These are phyloP conservation scores for Gautieria morchelliformis DNA, from an alignment of 768 basidiomycete genomes.

Conservation along the genomic window DNA sequence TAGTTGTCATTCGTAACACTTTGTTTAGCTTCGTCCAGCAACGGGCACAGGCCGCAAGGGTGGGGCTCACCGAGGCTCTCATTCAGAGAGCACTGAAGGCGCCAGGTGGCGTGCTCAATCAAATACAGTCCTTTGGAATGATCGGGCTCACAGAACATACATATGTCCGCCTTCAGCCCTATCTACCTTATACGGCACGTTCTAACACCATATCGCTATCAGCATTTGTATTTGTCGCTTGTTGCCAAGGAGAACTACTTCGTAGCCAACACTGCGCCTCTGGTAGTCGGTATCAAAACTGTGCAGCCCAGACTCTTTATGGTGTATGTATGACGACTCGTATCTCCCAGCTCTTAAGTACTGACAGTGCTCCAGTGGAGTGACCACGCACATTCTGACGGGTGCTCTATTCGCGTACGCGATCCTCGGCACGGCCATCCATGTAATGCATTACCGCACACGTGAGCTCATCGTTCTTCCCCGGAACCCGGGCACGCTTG, in stretches of 20 bases:
- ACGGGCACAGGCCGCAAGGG: constrained; percentile 33
- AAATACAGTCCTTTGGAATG: constrained; percentile 30
- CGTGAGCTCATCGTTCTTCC: constrained; percentile 35
- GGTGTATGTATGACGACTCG: constrained; percentile 25
- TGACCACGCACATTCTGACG: constrained; percentile 35
- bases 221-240: constrained; percentile 40
- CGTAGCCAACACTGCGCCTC: constrained; percentile 23
- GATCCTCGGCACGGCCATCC: constrained; percentile 32
- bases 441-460: constrained; percentile 36
- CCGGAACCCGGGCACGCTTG: constrained; percentile 46
- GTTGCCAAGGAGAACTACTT: constrained; percentile 46
- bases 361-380: constrained; percentile 22
- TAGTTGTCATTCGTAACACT: neutral
- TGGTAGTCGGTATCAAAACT: constrained; percentile 34
- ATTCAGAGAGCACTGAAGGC: constrained; percentile 36
- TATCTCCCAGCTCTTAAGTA: neutral
- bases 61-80: constrained; percentile 43
- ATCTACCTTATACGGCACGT: neutral
- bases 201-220: neutral
- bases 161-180: constrained; percentile 32
- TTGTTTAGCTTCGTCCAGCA: constrained; percentile 23
- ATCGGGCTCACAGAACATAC: constrained; percentile 29
- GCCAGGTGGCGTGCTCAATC: constrained; percentile 27
- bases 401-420: constrained; percentile 36
- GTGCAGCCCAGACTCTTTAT: constrained; percentile 39